phyloP scores from a whole-genome alignment of 2,329 filamentous ascomycete genomes.

The Calonectria hongkongensis region DNA sequence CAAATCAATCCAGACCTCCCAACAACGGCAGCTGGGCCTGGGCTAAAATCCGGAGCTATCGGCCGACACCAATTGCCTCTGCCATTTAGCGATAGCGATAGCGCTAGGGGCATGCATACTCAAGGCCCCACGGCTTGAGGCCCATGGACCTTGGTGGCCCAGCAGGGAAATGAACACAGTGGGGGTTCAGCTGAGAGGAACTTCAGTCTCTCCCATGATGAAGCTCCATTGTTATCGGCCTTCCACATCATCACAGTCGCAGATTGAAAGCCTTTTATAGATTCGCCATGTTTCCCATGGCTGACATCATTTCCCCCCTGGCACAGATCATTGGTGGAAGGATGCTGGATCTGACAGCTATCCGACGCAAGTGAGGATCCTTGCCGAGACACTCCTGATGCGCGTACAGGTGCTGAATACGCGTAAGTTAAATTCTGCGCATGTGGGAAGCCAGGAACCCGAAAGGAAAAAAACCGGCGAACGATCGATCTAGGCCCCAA shows the following conservation, averaged over 20 bases:
- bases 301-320: slow-evolving; percentile 14
- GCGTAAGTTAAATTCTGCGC: slow-evolving; percentile 19
- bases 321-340: neutral
- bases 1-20: neutral
- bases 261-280: neutral
- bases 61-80: neutral
- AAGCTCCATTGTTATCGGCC: neutral
- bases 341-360: neutral
- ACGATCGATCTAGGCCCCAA: slow-evolving; percentile 16
- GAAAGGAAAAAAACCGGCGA: slow-evolving; percentile 9
- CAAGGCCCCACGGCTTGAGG: too few species aligned
- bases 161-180: slow-evolving; percentile 14
- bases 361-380: neutral
- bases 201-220: neutral
- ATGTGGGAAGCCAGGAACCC: slow-evolving; percentile 13
- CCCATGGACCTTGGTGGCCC: neutral
- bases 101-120: too few species aligned
- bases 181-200: neutral
- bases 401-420: slow-evolving; percentile 19
- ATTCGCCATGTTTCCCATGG: slow-evolving; percentile 29
- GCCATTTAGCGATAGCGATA: too few species aligned
- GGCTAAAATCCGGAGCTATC: neutral
- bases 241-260: slow-evolving; percentile 14
- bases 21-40: neutral
- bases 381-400: slow-evolving; percentile 25